Base-by-base conservation (phyloP, 2,329 filamentous ascomycete species). In the Colletotrichum abscissum region DNA sequence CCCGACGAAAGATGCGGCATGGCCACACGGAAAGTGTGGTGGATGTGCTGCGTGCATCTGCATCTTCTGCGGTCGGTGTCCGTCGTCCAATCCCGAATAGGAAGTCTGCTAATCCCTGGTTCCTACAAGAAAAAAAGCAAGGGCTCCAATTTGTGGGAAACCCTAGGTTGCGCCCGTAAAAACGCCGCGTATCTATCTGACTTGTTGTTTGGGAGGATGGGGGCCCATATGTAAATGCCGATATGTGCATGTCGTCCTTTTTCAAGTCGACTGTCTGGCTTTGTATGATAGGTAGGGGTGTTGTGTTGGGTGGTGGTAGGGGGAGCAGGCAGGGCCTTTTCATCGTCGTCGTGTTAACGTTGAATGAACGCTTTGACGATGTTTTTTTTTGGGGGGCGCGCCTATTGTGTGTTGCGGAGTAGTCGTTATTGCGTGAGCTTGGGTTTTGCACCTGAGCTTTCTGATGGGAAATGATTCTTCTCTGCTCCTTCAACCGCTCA, bases 401-500 rank as follows among this genome's bases (percentile, higher is more conserved):
- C 26, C 4, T 7, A n/a, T 54, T 16, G 16, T n/a, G 30, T 33
- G 46, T 63, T 63, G 46, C 46, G 19, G 28, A 7, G 33, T 12
- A 33, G 12, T 14, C 9, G 22, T 54, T 54, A 30, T n/a, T 46
- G n/a, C n/a, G 24, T 46, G 19, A 35, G 38, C 42, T 19, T n/a
- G 6, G 19, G 12, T 19, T 16, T 33, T 33, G 30, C 30, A 11
- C 19, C 14, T 4, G 33, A 62, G 5, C n/a, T 7, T 24, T n/a
- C 38, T 19, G 16, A 42, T 7, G 28, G 12, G n/a, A 9, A 64
- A 55, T 7, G 46, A 2, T 68, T 73, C 28, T 72, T 42, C 38
- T 35, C 11, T 4, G 33, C 33, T 35, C 30, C 5, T 76, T 77
- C 78, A 82, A 66, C 81, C 82, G 78, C 87, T 86, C 11, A 83